Base-by-base conservation (phyloP, 306 rosid genomes). In the Malus sieversii region DNA sequence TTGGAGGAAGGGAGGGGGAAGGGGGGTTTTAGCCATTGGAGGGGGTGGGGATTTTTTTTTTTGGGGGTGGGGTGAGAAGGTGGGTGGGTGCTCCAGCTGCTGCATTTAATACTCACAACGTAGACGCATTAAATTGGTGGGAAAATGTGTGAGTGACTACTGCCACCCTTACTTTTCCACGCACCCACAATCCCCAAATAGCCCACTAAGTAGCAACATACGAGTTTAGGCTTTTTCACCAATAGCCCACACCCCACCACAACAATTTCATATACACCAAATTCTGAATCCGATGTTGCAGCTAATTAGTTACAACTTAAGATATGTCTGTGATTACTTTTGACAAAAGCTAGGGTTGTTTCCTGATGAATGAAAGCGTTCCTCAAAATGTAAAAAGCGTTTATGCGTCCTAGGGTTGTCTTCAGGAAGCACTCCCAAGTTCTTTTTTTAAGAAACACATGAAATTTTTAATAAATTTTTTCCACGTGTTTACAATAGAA, bases 101-200 rank as follows among this genome's bases (percentile, higher is more conserved):
- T 77, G 88, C 98, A 94, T 92, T 94, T 90, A 94, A 90, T 88
- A 76, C 95, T 33, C 13, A 44, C 82, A 51, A 35, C 53, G 72
- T 74, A 20, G 25, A n/a, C 40, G 48, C 81, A 88, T 79, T 85
- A 45, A 83, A 82, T 84, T 60, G 53, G 71, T 78, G 74, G 74
- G 77, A 76, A 59, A 68, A 8, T 20, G 83, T 20, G 83, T 46
- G 71, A 65, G 5, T 7, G 46, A 1, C 9, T 1, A 8, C 42
- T 63, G 4, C 68, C 44, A 2, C n/a, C 18, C 8, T 15, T 30
- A 5, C 12, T 60, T 62, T 13, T 14, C n/a, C n/a, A n/a, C n/a
- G n/a, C n/a, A n/a, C 18, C 14, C 18, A 16, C 55, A 48, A 48
- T 15, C 55, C 53, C 55, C 55, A 5, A 0, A 0, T 5, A 15